These are phyloP conservation scores for Xylariomycetidae sp. DNA, from an alignment of 2,329 filamentous ascomycete genomes.

Conservation along the genomic window DNA sequence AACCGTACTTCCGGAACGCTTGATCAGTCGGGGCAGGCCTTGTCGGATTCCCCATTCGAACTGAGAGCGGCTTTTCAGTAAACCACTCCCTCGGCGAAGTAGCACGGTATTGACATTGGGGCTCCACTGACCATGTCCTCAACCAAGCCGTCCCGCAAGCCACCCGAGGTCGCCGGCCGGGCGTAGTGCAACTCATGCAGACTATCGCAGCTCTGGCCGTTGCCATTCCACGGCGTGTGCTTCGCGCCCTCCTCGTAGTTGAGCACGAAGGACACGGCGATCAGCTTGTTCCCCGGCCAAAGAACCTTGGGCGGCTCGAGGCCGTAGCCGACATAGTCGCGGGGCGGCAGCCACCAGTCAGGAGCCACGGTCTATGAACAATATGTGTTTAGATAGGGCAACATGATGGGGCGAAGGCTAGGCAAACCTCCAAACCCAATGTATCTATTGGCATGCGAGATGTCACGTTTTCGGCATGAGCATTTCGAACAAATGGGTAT, in stretches of 20 bases:
- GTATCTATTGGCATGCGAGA: too few species aligned
- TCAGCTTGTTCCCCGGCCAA: background rate
- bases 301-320: background rate
- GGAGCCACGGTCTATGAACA: background rate
- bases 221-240: background rate
- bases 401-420: too few species aligned
- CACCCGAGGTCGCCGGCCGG: background rate
- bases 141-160: background rate
- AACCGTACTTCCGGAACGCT: background rate
- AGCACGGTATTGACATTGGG: too few species aligned
- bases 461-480: too few species aligned
- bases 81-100: too few species aligned
- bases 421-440: too few species aligned
- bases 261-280: background rate
- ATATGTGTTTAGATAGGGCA: too few species aligned
- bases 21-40: background rate
- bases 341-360: background rate
- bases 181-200: background rate
- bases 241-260: background rate
- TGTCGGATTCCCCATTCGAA: background rate
- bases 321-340: background rate
- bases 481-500: too few species aligned
- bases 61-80: background rate
- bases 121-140: background rate
- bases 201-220: background rate